A percentile compares a stretch with the other conserved stretches of the same genome.
Evolutionary conservation across 1,284 basidiomycete genomes (phyloP).

Genomic region (Ceratobasidium sp.): DNA sequence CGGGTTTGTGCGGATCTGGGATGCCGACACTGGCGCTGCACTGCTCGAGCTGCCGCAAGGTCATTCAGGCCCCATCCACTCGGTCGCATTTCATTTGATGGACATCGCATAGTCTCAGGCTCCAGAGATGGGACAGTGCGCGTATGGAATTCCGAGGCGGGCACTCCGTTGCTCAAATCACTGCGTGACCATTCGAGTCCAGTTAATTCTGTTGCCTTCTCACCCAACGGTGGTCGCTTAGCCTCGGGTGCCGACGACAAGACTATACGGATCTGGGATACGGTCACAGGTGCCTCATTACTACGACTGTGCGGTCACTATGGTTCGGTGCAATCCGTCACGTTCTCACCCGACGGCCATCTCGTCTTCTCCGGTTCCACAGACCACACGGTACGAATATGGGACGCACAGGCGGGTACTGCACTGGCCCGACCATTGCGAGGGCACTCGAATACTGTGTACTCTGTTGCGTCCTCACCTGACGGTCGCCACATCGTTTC

Average conservation of each 20-base stretch:
- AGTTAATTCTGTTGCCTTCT: no score
- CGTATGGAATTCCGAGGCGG: no score
- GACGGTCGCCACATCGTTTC: conserved; percentile 15
- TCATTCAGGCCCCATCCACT: not conserved
- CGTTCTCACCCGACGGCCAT: not conserved
- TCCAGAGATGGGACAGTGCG: not conserved
- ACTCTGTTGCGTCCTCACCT: conserved; percentile 4
- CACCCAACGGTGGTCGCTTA: no score
- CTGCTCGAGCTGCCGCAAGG: not conserved
- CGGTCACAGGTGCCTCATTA: no score
- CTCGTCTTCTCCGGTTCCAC: not conserved
- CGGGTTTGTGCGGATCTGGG: conserved; percentile 34
- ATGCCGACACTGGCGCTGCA: not conserved
- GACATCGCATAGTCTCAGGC: not conserved
- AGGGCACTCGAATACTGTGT: not conserved
- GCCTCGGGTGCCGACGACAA: no score
- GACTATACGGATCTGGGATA: no score
- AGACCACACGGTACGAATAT: conserved; percentile 35
- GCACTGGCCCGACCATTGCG: not conserved
- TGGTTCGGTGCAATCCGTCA: not conserved
- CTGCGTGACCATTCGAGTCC: no score
- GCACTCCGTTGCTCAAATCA: no score
- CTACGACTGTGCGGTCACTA: not conserved
- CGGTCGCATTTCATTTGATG: not conserved
- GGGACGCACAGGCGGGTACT: conserved; percentile 2